Evolutionary conservation across 169 alveolate species (phyloP).

Genomic region (Plasmodium fragile): DNA sequence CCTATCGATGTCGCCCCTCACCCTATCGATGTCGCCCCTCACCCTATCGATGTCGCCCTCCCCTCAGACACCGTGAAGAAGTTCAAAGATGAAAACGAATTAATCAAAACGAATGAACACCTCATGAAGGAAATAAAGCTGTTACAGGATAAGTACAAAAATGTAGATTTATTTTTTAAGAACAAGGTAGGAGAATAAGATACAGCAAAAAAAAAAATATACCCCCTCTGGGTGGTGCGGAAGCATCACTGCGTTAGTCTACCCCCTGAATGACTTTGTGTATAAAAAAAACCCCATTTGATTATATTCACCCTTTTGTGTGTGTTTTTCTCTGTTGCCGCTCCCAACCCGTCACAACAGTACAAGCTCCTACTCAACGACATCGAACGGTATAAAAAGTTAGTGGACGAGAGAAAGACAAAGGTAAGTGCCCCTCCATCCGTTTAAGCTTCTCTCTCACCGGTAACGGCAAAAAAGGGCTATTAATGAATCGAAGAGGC

Average conservation of each 20-base stretch:
- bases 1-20: too few species aligned
- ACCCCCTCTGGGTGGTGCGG: not conserved
- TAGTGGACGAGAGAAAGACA: constrained; percentile 35
- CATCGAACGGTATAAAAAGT: constrained; percentile 35
- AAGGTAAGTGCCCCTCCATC: constrained; percentile 3
- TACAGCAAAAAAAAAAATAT: too few species aligned
- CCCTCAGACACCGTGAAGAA: constrained; percentile 35
- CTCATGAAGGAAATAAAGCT: constrained; percentile 59
- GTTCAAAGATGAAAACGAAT: constrained; percentile 45
- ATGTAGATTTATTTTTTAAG: constrained; percentile 56
- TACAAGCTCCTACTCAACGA: constrained; percentile 27
- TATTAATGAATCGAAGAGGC: not conserved
- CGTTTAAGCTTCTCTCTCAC: not conserved
- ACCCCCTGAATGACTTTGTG: not conserved
- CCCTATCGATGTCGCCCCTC: not conserved
- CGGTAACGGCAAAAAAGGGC: not conserved
- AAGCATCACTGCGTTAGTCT: not conserved
- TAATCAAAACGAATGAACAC: constrained; percentile 26
- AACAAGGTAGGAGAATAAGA: constrained; percentile 28
- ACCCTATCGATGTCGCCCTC: not conserved
- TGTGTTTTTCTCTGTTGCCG: not conserved
- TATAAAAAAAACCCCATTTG: not conserved
- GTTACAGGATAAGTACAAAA: constrained; percentile 53
- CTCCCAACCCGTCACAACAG: not conserved
- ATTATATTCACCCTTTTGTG: not conserved